Conservation (phyloP, 2,329 filamentous ascomycete species). For the Trichoderma oligosporum region DNA sequence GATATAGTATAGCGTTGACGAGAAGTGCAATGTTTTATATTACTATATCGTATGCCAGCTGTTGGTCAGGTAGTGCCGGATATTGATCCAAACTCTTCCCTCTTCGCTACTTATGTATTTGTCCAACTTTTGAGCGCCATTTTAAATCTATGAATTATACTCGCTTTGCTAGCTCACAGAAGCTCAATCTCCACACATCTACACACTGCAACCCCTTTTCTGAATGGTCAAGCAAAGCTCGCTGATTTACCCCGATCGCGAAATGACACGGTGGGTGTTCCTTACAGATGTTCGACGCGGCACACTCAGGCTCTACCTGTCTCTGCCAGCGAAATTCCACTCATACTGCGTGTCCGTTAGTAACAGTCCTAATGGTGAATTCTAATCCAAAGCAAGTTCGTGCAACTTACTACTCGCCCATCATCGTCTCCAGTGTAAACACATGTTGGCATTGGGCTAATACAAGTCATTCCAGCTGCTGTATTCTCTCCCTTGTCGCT, state of each 20-base stretch:
- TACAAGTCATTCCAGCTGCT: slow-evolving; percentile 75
- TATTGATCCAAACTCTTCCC: slow-evolving; percentile 2
- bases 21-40: too few relatives aligned
- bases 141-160: slow-evolving; percentile 9
- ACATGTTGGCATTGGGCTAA: slow-evolving; percentile 74
- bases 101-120: slow-evolving; percentile 1
- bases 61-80: too few relatives aligned
- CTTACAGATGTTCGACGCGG: slow-evolving; percentile 18
- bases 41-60: too few relatives aligned
- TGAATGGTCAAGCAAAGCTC: neutral
- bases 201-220: neutral
- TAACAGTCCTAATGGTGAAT: neutral
- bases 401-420: slow-evolving; percentile 71
- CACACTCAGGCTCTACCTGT: slow-evolving; percentile 46
- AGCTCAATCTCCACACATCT: neutral
- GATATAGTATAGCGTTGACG: too few relatives aligned
- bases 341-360: slow-evolving; percentile 48
- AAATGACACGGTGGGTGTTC: neutral
- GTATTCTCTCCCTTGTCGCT: slow-evolving; percentile 56
- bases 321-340: slow-evolving; percentile 58
- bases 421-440: slow-evolving; percentile 95
- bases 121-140: slow-evolving; percentile 17
- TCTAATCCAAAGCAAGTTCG: neutral
- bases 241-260: neutral
- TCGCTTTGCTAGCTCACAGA: neutral